Base-by-base conservation (phyloP, 176 grass and related monocot species). In the Tillandsia leiboldiana region DNA sequence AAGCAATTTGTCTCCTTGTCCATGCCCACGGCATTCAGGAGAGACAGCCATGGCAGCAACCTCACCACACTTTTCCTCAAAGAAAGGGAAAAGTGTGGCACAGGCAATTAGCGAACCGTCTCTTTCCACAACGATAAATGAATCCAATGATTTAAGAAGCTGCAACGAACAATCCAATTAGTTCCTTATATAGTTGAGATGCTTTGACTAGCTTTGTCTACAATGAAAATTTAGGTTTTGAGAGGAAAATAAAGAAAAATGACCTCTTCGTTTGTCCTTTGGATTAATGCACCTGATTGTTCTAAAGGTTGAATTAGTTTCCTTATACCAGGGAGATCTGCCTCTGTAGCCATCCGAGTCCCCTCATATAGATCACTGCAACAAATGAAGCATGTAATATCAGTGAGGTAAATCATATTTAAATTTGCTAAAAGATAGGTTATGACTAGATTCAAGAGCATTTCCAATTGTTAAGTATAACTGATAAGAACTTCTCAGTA, bases 1-100 rank as follows among this genome's bases (percentile, higher is more conserved):
- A 9, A 96, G 88, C 48, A 96, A 84, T 75, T 96, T 96, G 71
- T 96, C 92, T 63, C 92, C 92, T 92, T 96, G 92, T 69, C 88
- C 92, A 65, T 87, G 79, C 54, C 92, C 88, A 54, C 92, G 92
- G 48, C 92, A 96, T 78, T 96, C 92, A 73, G 90, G 88, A 78
- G 92, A 92, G 33, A 92, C 92, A 67, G 88, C 88, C 72, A 96
- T 80, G 75, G 92, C 88, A 78, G 92, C 88, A 75, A 96, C 88
- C 83, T 96, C 92, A 12, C 88, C 92, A 56, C 88, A 92, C 80
- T 92, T 89, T 18, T 92, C 86, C 74, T 88, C 75, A 71, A 65
- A 71, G 76, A 87, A 96, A 63, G 92, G 86, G 52, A 96, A 86
- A 69, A 96, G 81, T 52, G 92, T 88, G 68, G 86, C 92, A 74